Base-by-base conservation (phyloP, 805 yeast species). In the Sugiyamaella chiloensis region DNA sequence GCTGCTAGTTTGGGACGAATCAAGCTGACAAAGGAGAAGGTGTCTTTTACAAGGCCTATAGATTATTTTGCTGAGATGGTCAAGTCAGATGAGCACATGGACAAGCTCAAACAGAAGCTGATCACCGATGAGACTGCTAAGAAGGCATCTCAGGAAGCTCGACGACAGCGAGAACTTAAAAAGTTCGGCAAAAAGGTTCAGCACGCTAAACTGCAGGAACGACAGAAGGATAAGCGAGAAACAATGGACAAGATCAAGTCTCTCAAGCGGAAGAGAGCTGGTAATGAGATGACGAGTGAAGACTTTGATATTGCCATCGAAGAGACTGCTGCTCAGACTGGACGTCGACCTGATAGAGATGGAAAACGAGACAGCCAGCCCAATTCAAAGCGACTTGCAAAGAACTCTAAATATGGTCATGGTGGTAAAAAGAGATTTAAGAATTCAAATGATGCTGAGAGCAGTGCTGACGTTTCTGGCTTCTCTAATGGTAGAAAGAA, bases 11-110 rank as follows among this genome's bases (percentile, higher is more conserved):
- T 76, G 57, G 96, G 86, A 21, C 82, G 91, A 61, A 77, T 78
- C 46, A 72, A 86, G 35, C 69, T 81, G 48, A 55, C 56, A 42
- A 81, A 81, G 60, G 75, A 86, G 56, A 83, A 83, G 62, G 81
- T 91, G 26, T 88, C 96, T 51, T 93, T 93, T 66, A 75, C 95
- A 24, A 80, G 99, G 67, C 99, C 99, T 30, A 71, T 79, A 60
- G 99, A 93, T 65, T 93, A 87, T 67, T 93, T 93, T 71, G 99
- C 99, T 16, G 99, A 93, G 70, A 93, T 93, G 99, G 87, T 89
- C 51, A 93, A 93, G 72, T 83, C 90, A 46, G 99, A 93, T 67
- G 96, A 88, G 66, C 99, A 93, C 68, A 93, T 93, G 99, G 96
- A 88, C 62, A 87, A 81, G 69, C 77, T 93, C 63, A 89, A 87